A percentile compares a stretch with the other conserved stretches of the same genome.
phyloP scores from a whole-genome alignment of 2,329 filamentous ascomycete genomes.

The Sporothrix protearum region DNA sequence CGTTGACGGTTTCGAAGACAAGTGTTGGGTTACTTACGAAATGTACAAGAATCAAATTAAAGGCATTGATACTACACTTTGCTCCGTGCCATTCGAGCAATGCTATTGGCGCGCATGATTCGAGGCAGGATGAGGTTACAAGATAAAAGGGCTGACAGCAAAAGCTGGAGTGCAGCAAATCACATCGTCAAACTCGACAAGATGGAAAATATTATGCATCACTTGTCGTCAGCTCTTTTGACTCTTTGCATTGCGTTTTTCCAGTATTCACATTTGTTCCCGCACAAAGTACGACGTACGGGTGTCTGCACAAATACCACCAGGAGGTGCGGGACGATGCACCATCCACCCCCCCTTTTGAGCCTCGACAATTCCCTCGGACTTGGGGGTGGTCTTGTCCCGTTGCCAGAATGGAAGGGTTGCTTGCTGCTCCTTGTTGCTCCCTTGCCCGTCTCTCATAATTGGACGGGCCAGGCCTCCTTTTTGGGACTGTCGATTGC shows the following conservation, averaged over 20 bases:
- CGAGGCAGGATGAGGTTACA: background rate
- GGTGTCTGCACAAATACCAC: background rate
- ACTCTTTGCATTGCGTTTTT: background rate
- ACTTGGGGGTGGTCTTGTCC: background rate
- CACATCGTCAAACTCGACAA: background rate
- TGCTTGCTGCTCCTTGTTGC: background rate
- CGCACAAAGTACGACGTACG: background rate
- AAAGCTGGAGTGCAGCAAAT: background rate
- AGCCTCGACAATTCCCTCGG: background rate
- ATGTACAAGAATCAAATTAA: background rate
- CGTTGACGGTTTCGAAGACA: background rate
- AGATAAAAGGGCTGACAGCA: background rate
- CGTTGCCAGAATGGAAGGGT: background rate
- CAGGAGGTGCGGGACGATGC: background rate
- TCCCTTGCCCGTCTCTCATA: background rate
- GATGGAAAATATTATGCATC: background rate
- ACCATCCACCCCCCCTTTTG: background rate
- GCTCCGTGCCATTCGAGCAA: background rate
- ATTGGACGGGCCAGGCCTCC: background rate
- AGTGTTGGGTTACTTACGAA: no score
- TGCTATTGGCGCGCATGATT: background rate
- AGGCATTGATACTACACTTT: background rate
- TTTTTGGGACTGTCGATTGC: background rate
- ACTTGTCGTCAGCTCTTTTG: background rate
- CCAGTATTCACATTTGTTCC: background rate